Conservation (phyloP, 495 filamentous ascomycete species). For the Chaetomium fimeti region DNA sequence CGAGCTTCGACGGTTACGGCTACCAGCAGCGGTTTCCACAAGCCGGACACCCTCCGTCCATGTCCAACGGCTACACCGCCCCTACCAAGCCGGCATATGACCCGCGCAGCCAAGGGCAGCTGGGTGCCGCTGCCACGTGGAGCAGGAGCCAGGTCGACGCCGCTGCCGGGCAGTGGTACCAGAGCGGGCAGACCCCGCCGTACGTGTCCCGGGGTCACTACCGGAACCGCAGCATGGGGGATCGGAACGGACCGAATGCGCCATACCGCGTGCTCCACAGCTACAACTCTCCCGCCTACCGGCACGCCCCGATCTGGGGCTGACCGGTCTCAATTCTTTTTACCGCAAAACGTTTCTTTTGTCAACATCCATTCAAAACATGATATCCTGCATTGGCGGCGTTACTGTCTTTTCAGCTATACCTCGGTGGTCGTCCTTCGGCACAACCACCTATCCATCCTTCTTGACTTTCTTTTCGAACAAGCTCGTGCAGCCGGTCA, state of each 20-base stretch:
- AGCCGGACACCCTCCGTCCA: slow-evolving; percentile 36
- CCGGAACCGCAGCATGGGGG: slow-evolving; percentile 42
- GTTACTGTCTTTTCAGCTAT: slow-evolving; percentile 14
- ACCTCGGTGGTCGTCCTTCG: not conserved
- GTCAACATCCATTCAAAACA: slow-evolving; percentile 6
- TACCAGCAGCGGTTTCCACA: slow-evolving; percentile 24
- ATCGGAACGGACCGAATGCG: slow-evolving; percentile 22
- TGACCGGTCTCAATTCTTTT: slow-evolving; percentile 24
- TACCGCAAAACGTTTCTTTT: not conserved
- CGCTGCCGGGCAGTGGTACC: slow-evolving; percentile 32
- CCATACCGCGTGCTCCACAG: slow-evolving; percentile 49
- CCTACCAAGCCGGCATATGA: slow-evolving; percentile 27
- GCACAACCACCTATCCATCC: not conserved
- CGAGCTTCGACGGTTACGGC: slow-evolving; percentile 45
- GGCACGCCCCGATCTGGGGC: slow-evolving; percentile 47
- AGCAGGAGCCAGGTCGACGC: slow-evolving; percentile 34
- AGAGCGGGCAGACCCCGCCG: slow-evolving; percentile 33
- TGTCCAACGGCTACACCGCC: slow-evolving; percentile 42
- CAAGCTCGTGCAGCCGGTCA: too few species aligned
- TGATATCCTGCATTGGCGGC: slow-evolving; percentile 22
- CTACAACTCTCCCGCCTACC: slow-evolving; percentile 51
- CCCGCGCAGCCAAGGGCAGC: slow-evolving; percentile 32
- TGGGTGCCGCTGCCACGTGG: slow-evolving; percentile 29
- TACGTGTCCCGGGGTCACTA: slow-evolving; percentile 39
- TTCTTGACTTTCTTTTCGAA: too few species aligned